Conservation (phyloP, 306 rosid species). For the Pueraria montana region DNA sequence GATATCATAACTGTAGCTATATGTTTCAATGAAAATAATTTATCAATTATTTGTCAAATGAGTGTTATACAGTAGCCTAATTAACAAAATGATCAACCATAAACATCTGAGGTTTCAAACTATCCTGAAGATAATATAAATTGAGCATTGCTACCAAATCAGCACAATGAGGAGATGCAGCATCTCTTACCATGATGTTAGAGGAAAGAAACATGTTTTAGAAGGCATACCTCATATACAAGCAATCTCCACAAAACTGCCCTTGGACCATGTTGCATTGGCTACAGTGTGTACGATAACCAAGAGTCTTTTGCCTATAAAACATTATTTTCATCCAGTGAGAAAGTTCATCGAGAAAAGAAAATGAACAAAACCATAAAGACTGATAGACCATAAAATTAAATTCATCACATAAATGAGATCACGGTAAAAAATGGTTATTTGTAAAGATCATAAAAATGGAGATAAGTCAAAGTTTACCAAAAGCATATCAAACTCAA, state of each 20-base stretch:
- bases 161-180: slow-evolving; percentile 19
- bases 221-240: slow-evolving; percentile 86
- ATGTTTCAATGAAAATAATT: slow-evolving; percentile 2
- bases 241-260: slow-evolving; percentile 97
- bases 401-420: slow-evolving; percentile 9
- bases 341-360: slow-evolving; percentile 14
- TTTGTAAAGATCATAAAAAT: slow-evolving; percentile 9
- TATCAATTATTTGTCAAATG: slow-evolving; percentile 21
- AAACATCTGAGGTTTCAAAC: background rate
- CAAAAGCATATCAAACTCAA: background rate
- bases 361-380: slow-evolving; percentile 1
- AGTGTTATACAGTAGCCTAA: background rate
- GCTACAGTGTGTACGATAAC: slow-evolving; percentile 81
- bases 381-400: background rate
- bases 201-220: slow-evolving; percentile 22
- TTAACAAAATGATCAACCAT: slow-evolving; percentile 22
- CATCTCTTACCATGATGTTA: slow-evolving; percentile 23
- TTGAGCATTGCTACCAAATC: slow-evolving; percentile 18
- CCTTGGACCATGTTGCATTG: slow-evolving; percentile 80
- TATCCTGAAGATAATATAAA: slow-evolving; percentile 8
- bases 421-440: background rate
- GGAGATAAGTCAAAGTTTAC: background rate
- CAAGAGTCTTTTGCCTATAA: slow-evolving; percentile 93
- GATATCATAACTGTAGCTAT: slow-evolving; percentile 1
- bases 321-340: slow-evolving; percentile 45